phyloP scores from a whole-genome alignment of 2,329 filamentous ascomycete genomes.

The Colletotrichum musicola region DNA sequence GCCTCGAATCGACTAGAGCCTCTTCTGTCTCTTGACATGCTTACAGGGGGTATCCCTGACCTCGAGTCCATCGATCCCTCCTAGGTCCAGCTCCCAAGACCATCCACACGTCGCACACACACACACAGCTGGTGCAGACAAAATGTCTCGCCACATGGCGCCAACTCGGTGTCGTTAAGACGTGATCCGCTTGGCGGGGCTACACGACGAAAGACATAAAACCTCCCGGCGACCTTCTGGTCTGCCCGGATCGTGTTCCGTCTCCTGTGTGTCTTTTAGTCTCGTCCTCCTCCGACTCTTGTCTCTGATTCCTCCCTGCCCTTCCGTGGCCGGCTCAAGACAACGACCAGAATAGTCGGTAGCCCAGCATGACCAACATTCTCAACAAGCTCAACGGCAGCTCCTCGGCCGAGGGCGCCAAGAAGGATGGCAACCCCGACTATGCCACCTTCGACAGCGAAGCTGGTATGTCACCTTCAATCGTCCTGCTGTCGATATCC shows the following conservation, averaged over 20 bases:
- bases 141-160: conserved; percentile 36
- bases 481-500: background rate
- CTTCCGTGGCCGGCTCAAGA: background rate
- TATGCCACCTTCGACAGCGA: conserved; percentile 37
- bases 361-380: conserved; percentile 29
- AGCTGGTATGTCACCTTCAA: conserved; percentile 27
- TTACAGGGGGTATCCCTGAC: background rate
- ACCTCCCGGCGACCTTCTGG: conserved; percentile 20
- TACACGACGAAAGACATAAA: conserved; percentile 29
- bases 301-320: conserved; percentile 1
- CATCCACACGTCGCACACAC: background rate
- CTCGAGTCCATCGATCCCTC: background rate
- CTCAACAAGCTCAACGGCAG: conserved; percentile 27
- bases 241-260: conserved; percentile 8
- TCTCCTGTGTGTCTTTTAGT: conserved; percentile 9
- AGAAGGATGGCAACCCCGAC: conserved; percentile 20
- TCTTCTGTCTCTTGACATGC: background rate
- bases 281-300: background rate
- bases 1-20: background rate
- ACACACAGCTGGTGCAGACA: background rate
- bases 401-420: conserved; percentile 10
- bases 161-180: conserved; percentile 31
- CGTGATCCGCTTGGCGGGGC: conserved; percentile 38
- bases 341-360: conserved; percentile 27
- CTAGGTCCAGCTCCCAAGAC: conserved; percentile 13